Evolutionary conservation across 805 yeast genomes (phyloP).

Genomic region (Candida qinlingensis): DNA sequence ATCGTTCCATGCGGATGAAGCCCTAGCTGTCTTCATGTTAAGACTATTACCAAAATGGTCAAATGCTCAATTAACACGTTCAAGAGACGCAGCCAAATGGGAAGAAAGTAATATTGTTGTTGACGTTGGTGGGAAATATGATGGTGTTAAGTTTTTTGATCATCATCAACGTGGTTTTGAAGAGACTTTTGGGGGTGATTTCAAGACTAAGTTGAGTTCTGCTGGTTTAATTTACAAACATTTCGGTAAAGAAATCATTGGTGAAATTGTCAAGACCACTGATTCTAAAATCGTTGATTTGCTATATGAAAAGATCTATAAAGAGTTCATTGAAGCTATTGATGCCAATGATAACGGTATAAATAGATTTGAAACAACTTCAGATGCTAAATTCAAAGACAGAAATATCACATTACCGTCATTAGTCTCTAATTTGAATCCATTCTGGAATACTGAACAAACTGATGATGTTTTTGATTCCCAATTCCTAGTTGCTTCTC

Average conservation of each 20-base stretch:
- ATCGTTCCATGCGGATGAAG: conserved; percentile 94
- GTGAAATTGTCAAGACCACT: conserved; percentile 39
- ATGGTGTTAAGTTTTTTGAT: conserved; percentile 79
- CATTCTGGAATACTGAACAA: conserved; percentile 72
- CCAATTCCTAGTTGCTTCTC: conserved; percentile 64
- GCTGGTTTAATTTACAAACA: conserved; percentile 93
- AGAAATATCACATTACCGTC: conserved; percentile 73
- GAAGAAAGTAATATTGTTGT: conserved; percentile 87
- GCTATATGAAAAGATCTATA: conserved; percentile 73
- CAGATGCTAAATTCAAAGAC: conserved; percentile 61
- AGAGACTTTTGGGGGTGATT: conserved; percentile 61
- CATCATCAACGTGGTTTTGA: conserved; percentile 93
- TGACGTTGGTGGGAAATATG: conserved; percentile 92
- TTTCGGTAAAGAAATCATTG: conserved; percentile 66
- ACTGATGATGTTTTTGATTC: conserved; percentile 62
- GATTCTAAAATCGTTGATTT: conserved; percentile 46
- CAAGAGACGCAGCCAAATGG: conserved; percentile 79
- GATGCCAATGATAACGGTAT: conserved; percentile 98
- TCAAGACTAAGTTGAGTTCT: conserved; percentile 76
- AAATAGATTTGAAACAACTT: conserved; percentile 51
- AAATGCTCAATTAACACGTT: conserved; percentile 67
- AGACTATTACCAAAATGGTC: conserved; percentile 62
- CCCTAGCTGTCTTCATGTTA: conserved; percentile 86
- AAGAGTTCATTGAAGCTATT: conserved; percentile 81
- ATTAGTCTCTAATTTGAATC: conserved; percentile 74